Base-by-base conservation (phyloP, 2,329 filamentous ascomycete species). In the Dryadomyces sulphureus region DNA sequence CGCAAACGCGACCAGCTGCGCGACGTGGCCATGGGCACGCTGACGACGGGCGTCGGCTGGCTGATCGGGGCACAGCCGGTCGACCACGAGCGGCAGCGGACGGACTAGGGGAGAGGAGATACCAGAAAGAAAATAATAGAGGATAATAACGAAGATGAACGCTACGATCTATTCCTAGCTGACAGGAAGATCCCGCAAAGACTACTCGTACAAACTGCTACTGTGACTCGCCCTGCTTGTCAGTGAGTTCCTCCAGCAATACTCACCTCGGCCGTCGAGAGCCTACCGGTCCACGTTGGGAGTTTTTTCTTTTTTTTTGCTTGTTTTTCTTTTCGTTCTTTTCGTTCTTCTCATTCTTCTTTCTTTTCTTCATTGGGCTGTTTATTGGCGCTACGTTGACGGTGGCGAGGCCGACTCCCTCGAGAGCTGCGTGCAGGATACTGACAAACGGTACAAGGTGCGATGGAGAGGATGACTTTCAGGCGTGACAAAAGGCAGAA, bases 1-100 rank as follows among this genome's bases (percentile, higher is more conserved):
- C 72, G 84, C 54, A 89, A 81, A 66, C 72, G 85, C 54, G 85
- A 90, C 58, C 80, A 82, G 60, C 56, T 83, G 36, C 68, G 76
- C 51, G 78, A 81, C 49, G 79, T 72, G 32, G 79, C 79, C 8
- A 76, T 80, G 46, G 77, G 76, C n/a, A 79, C 77, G 1, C 59
- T 83, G 41, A 79, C 79, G 3, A 77, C 75, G 38, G 75, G 79
- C 17, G 73, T 84, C 21, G 78, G 79, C 0, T 83, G 79, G 79
- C 59, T 83, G 41, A 72, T 83, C 48, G 76, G 75, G 7, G 79
- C 77, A 3, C 69, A 68, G 50, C 65, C 66, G 19, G 53, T 54
- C 11, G 55, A 57, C 41, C 58, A 56, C 3, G 27, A 12, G 22
- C 12, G 17, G 38, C 17, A 34, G 36, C 16, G n/a, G 22, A 3